Percentiles rank a stretch among this genome's conserved stretches.
phyloP scores from a whole-genome alignment of 2,329 filamentous ascomycete genomes.

The Gaeumannomyces tritici region DNA sequence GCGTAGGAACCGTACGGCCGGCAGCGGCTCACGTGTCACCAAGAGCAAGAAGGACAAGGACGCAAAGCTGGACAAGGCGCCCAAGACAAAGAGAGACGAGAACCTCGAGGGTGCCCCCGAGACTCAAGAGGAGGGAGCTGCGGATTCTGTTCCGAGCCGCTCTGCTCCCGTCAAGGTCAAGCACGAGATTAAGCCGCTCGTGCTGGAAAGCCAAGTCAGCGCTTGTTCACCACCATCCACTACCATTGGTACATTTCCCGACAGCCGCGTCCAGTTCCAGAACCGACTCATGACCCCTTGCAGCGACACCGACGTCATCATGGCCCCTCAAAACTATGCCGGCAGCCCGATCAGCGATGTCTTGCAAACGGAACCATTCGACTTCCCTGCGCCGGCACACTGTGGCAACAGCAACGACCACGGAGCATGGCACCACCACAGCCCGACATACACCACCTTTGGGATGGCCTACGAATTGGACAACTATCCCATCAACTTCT shows the following conservation, averaged over 20 bases:
- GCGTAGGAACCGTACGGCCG: slow-evolving; percentile 23
- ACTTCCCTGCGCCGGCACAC: slow-evolving; percentile 13
- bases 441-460: slow-evolving; percentile 13
- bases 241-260: slow-evolving; percentile 21
- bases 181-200: background rate
- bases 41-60: slow-evolving; percentile 32
- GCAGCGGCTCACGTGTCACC: slow-evolving; percentile 31
- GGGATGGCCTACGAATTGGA: slow-evolving; percentile 27
- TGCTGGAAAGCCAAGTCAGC: background rate
- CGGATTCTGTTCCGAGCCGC: background rate
- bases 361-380: slow-evolving; percentile 19
- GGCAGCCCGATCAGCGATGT: slow-evolving; percentile 23
- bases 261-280: slow-evolving; percentile 18
- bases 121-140: slow-evolving; percentile 4
- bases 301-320: slow-evolving; percentile 37
- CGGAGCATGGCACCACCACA: slow-evolving; percentile 15
- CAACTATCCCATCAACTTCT: slow-evolving; percentile 21
- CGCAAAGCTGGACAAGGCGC: background rate
- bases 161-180: background rate
- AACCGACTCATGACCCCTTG: slow-evolving; percentile 41
- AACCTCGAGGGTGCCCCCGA: slow-evolving; percentile 28
- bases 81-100: slow-evolving; percentile 26
- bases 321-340: slow-evolving; percentile 16
- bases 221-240: slow-evolving; percentile 13
- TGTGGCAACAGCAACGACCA: slow-evolving; percentile 11